These are phyloP conservation scores for Lactarius sanguifluus DNA, from an alignment of 768 basidiomycete genomes.

Conservation along the genomic window DNA sequence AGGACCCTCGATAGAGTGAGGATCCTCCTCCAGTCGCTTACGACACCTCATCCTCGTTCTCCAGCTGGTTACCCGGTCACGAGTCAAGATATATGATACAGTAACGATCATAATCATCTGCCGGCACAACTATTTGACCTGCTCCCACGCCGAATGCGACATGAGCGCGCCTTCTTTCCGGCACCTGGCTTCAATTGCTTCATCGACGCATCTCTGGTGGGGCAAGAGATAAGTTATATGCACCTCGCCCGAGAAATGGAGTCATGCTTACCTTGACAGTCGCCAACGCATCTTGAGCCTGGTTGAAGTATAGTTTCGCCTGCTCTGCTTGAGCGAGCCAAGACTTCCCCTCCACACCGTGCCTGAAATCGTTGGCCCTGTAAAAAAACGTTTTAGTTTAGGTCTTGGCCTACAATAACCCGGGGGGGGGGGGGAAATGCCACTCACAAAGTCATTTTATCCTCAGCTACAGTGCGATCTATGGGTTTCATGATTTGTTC, in stretches of 20 bases:
- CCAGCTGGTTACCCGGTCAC: too few relatives aligned
- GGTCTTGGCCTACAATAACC: not conserved
- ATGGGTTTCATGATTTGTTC: not conserved
- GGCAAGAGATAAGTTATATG: not conserved
- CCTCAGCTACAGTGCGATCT: conserved; percentile 3
- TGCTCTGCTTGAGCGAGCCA: not conserved
- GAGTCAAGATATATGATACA: too few relatives aligned
- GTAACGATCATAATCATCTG: not conserved
- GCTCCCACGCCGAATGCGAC: not conserved
- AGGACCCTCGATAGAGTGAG: too few relatives aligned
- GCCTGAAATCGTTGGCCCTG: conserved; percentile 15
- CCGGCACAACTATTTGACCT: not conserved
- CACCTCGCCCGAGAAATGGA: not conserved
- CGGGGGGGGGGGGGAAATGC: not conserved
- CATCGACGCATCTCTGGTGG: not conserved
- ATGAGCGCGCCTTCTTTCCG: not conserved
- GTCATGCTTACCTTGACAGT: conserved; percentile 11
- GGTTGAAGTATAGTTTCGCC: conserved; percentile 9
- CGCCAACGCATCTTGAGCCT: conserved; percentile 2
- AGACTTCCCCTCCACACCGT: not conserved
- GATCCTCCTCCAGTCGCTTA: too few relatives aligned
- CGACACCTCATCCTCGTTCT: too few relatives aligned
- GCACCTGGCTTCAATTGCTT: conserved; percentile 1
- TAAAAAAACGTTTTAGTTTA: too few relatives aligned
- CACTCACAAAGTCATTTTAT: conserved; percentile 9